These are phyloP conservation scores for Trametes cubensis DNA, from an alignment of 768 basidiomycete genomes.

Conservation along the genomic window DNA sequence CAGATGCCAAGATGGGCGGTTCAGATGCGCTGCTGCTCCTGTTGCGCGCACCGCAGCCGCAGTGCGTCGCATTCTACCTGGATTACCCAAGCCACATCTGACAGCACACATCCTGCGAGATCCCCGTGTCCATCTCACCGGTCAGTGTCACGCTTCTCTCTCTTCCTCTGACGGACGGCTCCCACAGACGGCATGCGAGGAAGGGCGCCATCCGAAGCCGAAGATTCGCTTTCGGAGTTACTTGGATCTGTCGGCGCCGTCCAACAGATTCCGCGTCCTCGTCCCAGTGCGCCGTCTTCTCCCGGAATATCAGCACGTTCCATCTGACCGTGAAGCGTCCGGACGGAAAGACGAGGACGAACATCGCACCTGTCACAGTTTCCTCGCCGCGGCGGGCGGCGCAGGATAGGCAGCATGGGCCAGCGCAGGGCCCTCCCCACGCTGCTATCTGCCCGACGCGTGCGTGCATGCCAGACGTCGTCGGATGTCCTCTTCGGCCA, in stretches of 20 bases:
- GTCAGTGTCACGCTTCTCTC: slow-evolving; percentile 18
- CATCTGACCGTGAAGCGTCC: slow-evolving; percentile 2
- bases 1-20: slow-evolving; percentile 4
- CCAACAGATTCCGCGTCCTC: slow-evolving; percentile 7
- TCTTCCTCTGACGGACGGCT: not conserved
- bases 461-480: not conserved
- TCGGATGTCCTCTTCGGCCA: too few species aligned
- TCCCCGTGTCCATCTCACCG: slow-evolving; percentile 15
- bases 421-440: slow-evolving; percentile 4
- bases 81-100: slow-evolving; percentile 9
- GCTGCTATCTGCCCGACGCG: slow-evolving; percentile 6
- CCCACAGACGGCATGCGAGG: not conserved
- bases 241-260: slow-evolving; percentile 12
- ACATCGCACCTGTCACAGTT: not conserved
- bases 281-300: slow-evolving; percentile 10
- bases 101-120: slow-evolving; percentile 15
- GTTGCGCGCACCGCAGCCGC: not conserved
- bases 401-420: not conserved
- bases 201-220: not conserved
- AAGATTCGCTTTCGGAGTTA: slow-evolving; percentile 1
- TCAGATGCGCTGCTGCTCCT: not conserved
- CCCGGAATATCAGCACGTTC: slow-evolving; percentile 13
- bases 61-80: not conserved
- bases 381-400: not conserved
- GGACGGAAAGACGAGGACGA: not conserved